Evolutionary conservation across 2,329 filamentous ascomycete species (phyloP).

Genomic region (Alternaria triticina): DNA sequence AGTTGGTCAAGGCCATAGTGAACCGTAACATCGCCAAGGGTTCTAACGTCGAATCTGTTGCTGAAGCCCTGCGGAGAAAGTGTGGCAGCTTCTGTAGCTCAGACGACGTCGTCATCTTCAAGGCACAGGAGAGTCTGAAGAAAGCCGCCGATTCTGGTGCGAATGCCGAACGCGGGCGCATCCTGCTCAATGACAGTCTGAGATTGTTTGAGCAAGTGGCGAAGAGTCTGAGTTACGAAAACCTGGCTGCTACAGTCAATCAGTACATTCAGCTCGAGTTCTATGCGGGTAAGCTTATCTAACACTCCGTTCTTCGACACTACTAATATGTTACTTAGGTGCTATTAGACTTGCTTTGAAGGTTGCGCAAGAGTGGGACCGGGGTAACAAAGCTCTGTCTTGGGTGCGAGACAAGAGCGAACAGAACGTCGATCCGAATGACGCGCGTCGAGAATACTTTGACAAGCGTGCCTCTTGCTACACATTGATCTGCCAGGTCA

Average conservation of each 20-base stretch:
- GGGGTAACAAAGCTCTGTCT: constrained; percentile 80
- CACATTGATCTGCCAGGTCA: constrained; percentile 81
- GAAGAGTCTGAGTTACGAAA: constrained; percentile 77
- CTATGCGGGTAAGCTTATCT: constrained; percentile 68
- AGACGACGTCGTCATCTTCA: constrained; percentile 97
- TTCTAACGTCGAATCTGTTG: constrained; percentile 95
- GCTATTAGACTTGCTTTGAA: constrained; percentile 86
- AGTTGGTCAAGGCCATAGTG: constrained; percentile 96
- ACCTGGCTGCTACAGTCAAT: constrained; percentile 76
- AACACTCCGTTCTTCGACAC: neutral
- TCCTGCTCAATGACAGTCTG: constrained; percentile 85
- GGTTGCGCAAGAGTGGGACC: constrained; percentile 84
- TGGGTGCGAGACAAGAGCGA: constrained; percentile 89
- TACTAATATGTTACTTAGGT: constrained; percentile 47
- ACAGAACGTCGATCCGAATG: constrained; percentile 68
- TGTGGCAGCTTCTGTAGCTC: constrained; percentile 98
- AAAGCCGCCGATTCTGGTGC: constrained; percentile 79
- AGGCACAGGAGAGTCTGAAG: constrained; percentile 93
- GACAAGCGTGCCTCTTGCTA: constrained; percentile 80
- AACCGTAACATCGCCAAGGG: constrained; percentile 97
- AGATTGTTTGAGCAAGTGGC: constrained; percentile 89
- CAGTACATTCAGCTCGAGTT: constrained; percentile 86
- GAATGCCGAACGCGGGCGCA: constrained; percentile 77
- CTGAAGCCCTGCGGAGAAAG: constrained; percentile 86
- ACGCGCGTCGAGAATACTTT: constrained; percentile 72